These are phyloP conservation scores for Fusarium solani-melongenae DNA, from an alignment of 2,329 filamentous ascomycete genomes.

Conservation along the genomic window DNA sequence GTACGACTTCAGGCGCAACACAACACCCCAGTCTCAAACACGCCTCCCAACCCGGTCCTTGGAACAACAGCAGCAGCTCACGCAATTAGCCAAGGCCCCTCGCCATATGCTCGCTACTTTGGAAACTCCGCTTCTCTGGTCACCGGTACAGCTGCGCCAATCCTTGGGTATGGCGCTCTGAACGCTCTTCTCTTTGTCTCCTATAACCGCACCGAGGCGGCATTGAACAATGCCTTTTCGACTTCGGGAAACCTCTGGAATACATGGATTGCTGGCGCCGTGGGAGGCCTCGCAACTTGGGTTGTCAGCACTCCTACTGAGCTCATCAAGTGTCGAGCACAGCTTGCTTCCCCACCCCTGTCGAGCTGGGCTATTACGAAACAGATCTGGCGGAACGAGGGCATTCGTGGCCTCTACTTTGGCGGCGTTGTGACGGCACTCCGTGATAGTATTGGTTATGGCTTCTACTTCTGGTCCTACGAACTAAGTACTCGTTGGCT, in stretches of 20 bases:
- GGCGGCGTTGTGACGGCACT: slow-evolving; percentile 85
- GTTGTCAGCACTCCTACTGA: slow-evolving; percentile 89
- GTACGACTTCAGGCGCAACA: slow-evolving; percentile 74
- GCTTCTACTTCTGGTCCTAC: slow-evolving; percentile 97
- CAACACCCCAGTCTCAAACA: slow-evolving; percentile 8
- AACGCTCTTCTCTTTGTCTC: slow-evolving; percentile 91
- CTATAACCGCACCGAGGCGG: slow-evolving; percentile 84
- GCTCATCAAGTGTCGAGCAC: slow-evolving; percentile 88
- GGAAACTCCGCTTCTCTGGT: slow-evolving; percentile 54
- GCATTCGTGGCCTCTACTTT: slow-evolving; percentile 79
- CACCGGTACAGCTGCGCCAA: slow-evolving; percentile 82
- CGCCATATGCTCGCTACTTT: slow-evolving; percentile 28
- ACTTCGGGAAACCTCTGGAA: slow-evolving; percentile 65
- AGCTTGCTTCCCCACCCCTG: slow-evolving; percentile 63
- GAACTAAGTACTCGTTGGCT: slow-evolving; percentile 75
- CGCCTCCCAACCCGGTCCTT: slow-evolving; percentile 22
- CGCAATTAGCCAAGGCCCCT: slow-evolving; percentile 5
- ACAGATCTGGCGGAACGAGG: slow-evolving; percentile 66
- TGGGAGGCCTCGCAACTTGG: slow-evolving; percentile 87
- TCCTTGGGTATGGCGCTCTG: slow-evolving; percentile 89
- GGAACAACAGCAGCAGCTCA: slow-evolving; percentile 9
- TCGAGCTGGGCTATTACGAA: slow-evolving; percentile 74
- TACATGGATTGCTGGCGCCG: slow-evolving; percentile 82
- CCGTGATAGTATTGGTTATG: slow-evolving; percentile 91
- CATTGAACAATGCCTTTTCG: slow-evolving; percentile 60